Evolutionary conservation across 2,329 filamentous ascomycete genomes (phyloP), one percentile per base, ranked within the genome.

Genomic region (Apiospora phragmitis): DNA sequence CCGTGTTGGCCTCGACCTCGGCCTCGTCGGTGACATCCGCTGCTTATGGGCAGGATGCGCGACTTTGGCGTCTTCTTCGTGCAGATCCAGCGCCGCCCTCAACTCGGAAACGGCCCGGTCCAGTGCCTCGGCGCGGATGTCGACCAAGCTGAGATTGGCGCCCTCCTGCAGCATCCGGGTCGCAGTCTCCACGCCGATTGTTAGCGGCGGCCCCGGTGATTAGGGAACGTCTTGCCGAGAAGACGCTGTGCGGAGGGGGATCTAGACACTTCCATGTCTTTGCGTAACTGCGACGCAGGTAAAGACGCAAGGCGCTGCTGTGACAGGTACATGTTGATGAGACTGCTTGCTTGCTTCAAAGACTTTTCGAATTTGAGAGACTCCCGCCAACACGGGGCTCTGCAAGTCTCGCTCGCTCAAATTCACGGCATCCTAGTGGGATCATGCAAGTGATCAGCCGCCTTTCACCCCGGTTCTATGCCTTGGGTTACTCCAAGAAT

Each of bases 61-160:
- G 75, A 73, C 41, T 75, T 76, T 75, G 2, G 71, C 74, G 26
- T 79, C 75, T 45, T 68, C 21, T 11, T 26, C 24, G 12, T 51
- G 47, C 4, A n/a, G n/a, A n/a, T 24, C 47, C 5, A 38, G 3
- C 2, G 41, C 16, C 26, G 21, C 24, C 29, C 26, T 41, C 12
- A 70, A 26, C 4, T 49, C 65, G 11, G 16, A 4, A 26, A 41
- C 32, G n/a, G 71, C 67, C n/a, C 7, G 3, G 14, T 71, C 70
- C 32, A 73, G 70, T 1, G 68, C 68, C 4, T 68, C 66, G 32
- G 73, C 72, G 70, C 77, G 74, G 71, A 80, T 79, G 70, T 83
- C 80, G 66, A 82, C 75, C 6, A 82, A 73, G 16, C 75, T 76
- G 43, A 82, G 79, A 26, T 78, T 81, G 35, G 81, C 80, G 38